phyloP scores from a whole-genome alignment of 495 filamentous ascomycete genomes.

The Aspergillus homomorphus region DNA sequence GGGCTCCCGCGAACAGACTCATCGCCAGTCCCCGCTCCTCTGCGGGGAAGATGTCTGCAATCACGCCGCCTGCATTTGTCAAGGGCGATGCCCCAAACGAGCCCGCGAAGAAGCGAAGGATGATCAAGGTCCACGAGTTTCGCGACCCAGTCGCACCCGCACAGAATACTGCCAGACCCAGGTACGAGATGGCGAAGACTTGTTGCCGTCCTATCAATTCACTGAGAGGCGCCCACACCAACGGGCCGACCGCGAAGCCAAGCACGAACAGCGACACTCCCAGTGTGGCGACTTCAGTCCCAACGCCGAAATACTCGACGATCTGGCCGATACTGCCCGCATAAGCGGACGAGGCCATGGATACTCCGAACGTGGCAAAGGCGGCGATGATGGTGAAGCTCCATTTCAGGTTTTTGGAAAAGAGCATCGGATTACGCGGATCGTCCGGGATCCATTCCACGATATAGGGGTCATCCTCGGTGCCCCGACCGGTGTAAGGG shows the following conservation, averaged over 20 bases:
- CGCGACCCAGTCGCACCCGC: slow-evolving; percentile 55
- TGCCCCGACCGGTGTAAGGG: slow-evolving; percentile 59
- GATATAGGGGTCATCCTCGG: slow-evolving; percentile 61
- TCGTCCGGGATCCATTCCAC: slow-evolving; percentile 66
- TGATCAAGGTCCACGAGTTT: slow-evolving; percentile 59
- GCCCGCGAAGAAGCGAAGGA: slow-evolving; percentile 70
- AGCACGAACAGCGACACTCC: slow-evolving; percentile 55
- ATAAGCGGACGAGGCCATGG: slow-evolving; percentile 69
- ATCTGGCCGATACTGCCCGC: slow-evolving; percentile 56
- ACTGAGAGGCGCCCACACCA: slow-evolving; percentile 46
- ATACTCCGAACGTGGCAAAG: slow-evolving; percentile 64
- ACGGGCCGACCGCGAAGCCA: slow-evolving; percentile 29
- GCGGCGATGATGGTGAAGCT: slow-evolving; percentile 55
- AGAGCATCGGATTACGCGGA: slow-evolving; percentile 59
- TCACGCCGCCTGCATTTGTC: slow-evolving; percentile 64
- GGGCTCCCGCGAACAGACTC: slow-evolving; percentile 56
- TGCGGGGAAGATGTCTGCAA: slow-evolving; percentile 65
- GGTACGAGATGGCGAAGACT: slow-evolving; percentile 59
- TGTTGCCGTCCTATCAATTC: slow-evolving; percentile 66
- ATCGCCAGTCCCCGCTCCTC: slow-evolving; percentile 56
- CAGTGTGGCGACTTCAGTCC: slow-evolving; percentile 46
- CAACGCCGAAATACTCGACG: slow-evolving; percentile 42
- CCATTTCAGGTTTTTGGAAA: slow-evolving; percentile 56
- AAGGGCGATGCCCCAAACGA: slow-evolving; percentile 64
- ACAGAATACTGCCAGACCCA: slow-evolving; percentile 58